phyloP scores from a whole-genome alignment of 306 rosid species.

The Acmispon strigosus region DNA sequence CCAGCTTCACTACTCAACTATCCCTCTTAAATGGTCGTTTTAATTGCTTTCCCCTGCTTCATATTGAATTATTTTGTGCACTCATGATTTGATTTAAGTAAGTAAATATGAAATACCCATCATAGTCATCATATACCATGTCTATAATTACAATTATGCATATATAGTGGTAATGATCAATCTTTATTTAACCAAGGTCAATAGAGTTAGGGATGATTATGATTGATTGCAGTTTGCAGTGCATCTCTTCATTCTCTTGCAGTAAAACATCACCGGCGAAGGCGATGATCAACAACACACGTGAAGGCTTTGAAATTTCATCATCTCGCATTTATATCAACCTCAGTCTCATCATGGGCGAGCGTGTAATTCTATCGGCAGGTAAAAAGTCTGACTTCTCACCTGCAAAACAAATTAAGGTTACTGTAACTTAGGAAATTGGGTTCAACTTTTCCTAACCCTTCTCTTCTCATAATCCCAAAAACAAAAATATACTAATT shows the following conservation, averaged over 20 bases:
- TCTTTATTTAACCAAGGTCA: constrained; percentile 22
- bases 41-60: constrained; percentile 29
- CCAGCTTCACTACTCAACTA: not conserved
- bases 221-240: constrained; percentile 35
- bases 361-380: not conserved
- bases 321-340: constrained; percentile 1
- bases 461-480: no score
- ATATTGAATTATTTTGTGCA: not conserved
- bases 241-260: constrained; percentile 14
- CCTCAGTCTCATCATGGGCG: constrained; percentile 2
- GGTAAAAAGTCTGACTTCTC: not conserved
- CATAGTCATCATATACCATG: constrained; percentile 57
- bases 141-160: constrained; percentile 75
- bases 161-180: constrained; percentile 30
- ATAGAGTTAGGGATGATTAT: constrained; percentile 4
- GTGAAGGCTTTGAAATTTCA: constrained; percentile 41
- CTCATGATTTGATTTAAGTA: no score
- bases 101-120: no score
- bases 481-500: no score
- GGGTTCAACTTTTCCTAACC: no score
- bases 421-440: no score
- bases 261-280: constrained; percentile 7
- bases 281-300: constrained; percentile 33
- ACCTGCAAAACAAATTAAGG: not conserved
- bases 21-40: constrained; percentile 25